These are phyloP conservation scores for Monilinia laxa DNA, from an alignment of 2,329 filamentous ascomycete genomes.

Conservation along the genomic window DNA sequence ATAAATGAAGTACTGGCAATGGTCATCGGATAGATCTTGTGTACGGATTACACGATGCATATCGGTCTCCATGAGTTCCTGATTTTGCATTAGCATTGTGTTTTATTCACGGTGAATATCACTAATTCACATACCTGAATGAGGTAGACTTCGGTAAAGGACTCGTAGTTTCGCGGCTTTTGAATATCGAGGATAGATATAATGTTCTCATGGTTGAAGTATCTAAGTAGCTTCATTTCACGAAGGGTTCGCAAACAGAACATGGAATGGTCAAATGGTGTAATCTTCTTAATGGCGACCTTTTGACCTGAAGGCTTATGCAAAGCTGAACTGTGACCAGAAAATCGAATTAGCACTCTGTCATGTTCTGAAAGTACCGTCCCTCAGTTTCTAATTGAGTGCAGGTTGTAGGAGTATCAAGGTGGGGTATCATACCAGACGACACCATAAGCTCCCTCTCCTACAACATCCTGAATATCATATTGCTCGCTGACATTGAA, in stretches of 20 bases:
- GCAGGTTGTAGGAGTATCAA: conserved; percentile 4
- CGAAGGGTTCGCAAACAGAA: conserved; percentile 94
- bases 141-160: conserved; percentile 96
- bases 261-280: conserved; percentile 98
- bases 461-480: conserved; percentile 98
- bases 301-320: conserved; percentile 98
- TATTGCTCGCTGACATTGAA: conserved; percentile 99
- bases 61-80: conserved; percentile 99
- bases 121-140: conserved; percentile 71
- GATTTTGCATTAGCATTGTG: conserved; percentile 25
- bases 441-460: conserved; percentile 96
- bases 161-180: conserved; percentile 93
- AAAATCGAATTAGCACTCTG: conserved; percentile 13
- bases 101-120: not conserved
- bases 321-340: conserved; percentile 72
- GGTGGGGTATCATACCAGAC: conserved; percentile 68
- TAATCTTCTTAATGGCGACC: conserved; percentile 99
- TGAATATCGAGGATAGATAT: conserved; percentile 99
- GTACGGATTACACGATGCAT: conserved; percentile 99
- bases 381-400: not conserved
- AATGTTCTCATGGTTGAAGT: conserved; percentile 99
- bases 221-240: conserved; percentile 98
- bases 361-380: not conserved
- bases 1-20: conserved; percentile 99
- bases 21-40: conserved; percentile 96